Evolutionary conservation across 192 early-diverging fungal genomes (phyloP).

Genomic region (Thamnidium elegans): DNA sequence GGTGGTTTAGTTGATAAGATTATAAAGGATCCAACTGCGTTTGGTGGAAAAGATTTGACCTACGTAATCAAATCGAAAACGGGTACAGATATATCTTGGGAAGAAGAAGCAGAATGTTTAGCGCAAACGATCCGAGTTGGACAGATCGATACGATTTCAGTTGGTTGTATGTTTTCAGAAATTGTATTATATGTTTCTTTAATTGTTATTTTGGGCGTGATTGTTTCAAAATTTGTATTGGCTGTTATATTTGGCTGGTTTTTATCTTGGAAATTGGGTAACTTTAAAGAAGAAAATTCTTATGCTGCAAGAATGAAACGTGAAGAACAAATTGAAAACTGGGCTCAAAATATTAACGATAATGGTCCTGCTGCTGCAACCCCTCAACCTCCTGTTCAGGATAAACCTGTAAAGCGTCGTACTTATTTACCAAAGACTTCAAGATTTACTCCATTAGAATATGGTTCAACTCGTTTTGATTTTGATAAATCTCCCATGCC

Average conservation of each 20-base stretch:
- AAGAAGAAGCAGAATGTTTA: conserved; percentile 64
- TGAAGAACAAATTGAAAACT: conserved; percentile 69
- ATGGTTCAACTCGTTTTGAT: conserved; percentile 25
- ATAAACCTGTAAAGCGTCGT: conserved; percentile 21
- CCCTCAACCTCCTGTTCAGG: not conserved
- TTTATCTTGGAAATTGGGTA: conserved; percentile 73
- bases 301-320: conserved; percentile 69
- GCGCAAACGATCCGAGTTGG: conserved; percentile 75
- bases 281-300: conserved; percentile 59
- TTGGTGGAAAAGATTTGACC: conserved; percentile 55
- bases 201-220: conserved; percentile 62
- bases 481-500: conserved; percentile 6
- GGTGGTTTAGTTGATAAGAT: conserved; percentile 31
- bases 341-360: conserved; percentile 69
- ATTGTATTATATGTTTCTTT: conserved; percentile 76
- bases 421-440: conserved; percentile 35
- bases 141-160: conserved; percentile 67
- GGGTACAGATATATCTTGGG: conserved; percentile 37
- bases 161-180: conserved; percentile 82
- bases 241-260: conserved; percentile 85
- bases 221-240: conserved; percentile 66
- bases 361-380: conserved; percentile 23
- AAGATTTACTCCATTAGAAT: conserved; percentile 33
- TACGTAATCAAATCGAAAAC: conserved; percentile 43
- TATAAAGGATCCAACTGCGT: not conserved